phyloP scores from a whole-genome alignment of 2,329 filamentous ascomycete genomes.

The Ophiobolus disseminans region DNA sequence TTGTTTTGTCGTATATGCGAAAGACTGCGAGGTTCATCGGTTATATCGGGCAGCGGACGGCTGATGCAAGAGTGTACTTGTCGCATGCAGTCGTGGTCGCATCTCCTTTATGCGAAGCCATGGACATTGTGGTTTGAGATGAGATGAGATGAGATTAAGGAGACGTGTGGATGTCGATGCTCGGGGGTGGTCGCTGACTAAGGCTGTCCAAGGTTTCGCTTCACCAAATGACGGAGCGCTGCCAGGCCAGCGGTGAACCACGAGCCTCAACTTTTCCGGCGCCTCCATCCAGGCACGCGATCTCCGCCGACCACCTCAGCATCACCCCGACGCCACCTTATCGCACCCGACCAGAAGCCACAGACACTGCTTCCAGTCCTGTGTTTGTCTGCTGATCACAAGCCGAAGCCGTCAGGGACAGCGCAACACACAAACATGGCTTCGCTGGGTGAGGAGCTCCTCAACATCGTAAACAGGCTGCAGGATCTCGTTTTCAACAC shows the following conservation, averaged over 20 bases:
- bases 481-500: conserved; percentile 99
- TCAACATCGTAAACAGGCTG: conserved; percentile 95
- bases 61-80: neutral
- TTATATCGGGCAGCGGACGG: too few relatives aligned
- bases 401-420: conserved; percentile 30
- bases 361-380: conserved; percentile 10
- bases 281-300: conserved; percentile 11
- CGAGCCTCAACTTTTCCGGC: conserved; percentile 28
- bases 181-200: neutral
- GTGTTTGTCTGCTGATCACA: conserved; percentile 37
- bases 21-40: too few relatives aligned
- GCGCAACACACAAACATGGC: conserved; percentile 68
- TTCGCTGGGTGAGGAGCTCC: conserved; percentile 91
- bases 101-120: neutral
- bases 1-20: too few relatives aligned
- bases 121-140: too few relatives aligned
- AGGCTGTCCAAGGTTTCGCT: conserved; percentile 16
- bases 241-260: too few relatives aligned
- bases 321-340: conserved; percentile 10
- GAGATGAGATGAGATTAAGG: conserved; percentile 34
- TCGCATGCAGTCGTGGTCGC: conserved; percentile 7
- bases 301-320: neutral
- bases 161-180: conserved; percentile 12
- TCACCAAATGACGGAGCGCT: conserved; percentile 36
- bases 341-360: conserved; percentile 11